These are phyloP conservation scores for Coleophoma eucalyptorum DNA, from an alignment of 2,329 filamentous ascomycete genomes.

Conservation along the genomic window DNA sequence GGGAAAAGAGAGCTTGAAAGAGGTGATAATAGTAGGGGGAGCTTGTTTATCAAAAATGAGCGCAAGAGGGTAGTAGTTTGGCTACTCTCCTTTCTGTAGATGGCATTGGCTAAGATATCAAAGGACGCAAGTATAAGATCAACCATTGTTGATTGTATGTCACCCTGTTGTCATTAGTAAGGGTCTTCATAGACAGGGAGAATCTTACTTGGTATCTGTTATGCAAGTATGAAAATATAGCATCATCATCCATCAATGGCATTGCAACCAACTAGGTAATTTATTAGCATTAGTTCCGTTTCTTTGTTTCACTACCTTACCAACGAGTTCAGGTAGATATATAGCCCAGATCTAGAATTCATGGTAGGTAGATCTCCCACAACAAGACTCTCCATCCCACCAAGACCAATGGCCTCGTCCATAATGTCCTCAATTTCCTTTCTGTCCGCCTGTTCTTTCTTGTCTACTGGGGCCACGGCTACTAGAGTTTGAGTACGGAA, in stretches of 20 bases:
- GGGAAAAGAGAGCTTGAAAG: conserved; percentile 55
- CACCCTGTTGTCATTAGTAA: conserved; percentile 50
- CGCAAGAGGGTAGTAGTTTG: conserved; percentile 69
- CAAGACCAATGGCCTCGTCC: conserved; percentile 51
- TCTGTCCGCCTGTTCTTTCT: conserved; percentile 44
- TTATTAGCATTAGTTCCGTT: conserved; percentile 22
- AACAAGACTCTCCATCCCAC: conserved; percentile 26
- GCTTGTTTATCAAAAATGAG: conserved; percentile 78
- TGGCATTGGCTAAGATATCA: conserved; percentile 82
- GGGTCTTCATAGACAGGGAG: not conserved
- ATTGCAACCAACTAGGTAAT: conserved; percentile 68
- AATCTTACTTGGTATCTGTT: conserved; percentile 74
- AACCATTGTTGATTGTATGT: conserved; percentile 71
- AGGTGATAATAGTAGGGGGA: conserved; percentile 57
- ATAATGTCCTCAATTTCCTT: conserved; percentile 54
- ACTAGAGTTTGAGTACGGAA: conserved; percentile 55
- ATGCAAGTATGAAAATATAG: conserved; percentile 75
- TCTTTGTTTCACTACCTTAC: conserved; percentile 41
- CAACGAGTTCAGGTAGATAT: conserved; percentile 78
- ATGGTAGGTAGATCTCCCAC: conserved; percentile 65
- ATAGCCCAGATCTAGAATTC: conserved; percentile 78
- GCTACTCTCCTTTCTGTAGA: conserved; percentile 63
- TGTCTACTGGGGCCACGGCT: conserved; percentile 49
- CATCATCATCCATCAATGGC: conserved; percentile 77
- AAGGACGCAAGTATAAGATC: conserved; percentile 88